phyloP scores from a whole-genome alignment of 306 rosid species.

The Medicago arabica region DNA sequence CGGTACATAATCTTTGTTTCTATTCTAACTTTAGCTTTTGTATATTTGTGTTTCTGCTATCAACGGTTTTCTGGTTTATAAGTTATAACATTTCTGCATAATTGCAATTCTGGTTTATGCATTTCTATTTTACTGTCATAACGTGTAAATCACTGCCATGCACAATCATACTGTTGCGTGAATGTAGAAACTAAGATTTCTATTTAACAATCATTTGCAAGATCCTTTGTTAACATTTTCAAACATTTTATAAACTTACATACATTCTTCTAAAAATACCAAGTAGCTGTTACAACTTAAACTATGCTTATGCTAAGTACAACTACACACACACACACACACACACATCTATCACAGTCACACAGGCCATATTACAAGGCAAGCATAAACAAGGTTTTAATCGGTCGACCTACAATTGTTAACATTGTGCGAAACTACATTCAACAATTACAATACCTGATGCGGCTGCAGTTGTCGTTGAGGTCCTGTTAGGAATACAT shows the following conservation, averaged over 20 bases:
- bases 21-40: too few relatives aligned
- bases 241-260: slow-evolving; percentile 28
- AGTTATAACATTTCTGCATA: too few relatives aligned
- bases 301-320: slow-evolving; percentile 44
- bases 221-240: slow-evolving; percentile 4
- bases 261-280: slow-evolving; percentile 22
- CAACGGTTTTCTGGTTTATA: too few relatives aligned
- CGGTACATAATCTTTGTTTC: too few relatives aligned
- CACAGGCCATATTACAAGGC: background rate
- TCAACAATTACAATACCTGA: background rate
- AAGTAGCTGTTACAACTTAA: slow-evolving; percentile 36
- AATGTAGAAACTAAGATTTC: background rate
- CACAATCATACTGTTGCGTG: too few relatives aligned
- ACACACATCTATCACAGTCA: slow-evolving; percentile 7
- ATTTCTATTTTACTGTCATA: too few relatives aligned
- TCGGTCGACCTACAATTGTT: background rate
- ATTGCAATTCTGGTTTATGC: too few relatives aligned
- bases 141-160: too few relatives aligned
- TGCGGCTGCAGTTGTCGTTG: background rate
- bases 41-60: too few relatives aligned
- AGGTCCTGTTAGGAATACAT: background rate
- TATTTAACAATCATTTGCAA: slow-evolving; percentile 13
- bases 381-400: slow-evolving; percentile 8
- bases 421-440: background rate
- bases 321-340: slow-evolving; percentile 45